These are phyloP conservation scores for Ascocoryne sarcoides DNA, from an alignment of 2,329 filamentous ascomycete genomes.

Conservation along the genomic window DNA sequence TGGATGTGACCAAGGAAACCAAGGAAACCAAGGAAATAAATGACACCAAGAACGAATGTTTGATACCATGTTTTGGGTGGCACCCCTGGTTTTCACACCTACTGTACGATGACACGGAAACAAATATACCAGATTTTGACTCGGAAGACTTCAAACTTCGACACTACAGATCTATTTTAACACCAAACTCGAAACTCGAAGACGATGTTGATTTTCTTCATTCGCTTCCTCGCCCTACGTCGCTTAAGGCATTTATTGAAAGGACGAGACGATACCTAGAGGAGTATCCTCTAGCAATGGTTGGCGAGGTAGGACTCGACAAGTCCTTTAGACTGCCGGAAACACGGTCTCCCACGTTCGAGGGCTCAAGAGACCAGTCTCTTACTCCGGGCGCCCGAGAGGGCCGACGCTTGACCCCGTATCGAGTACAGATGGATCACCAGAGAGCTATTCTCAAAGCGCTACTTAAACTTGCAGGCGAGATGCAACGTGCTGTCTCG, in stretches of 20 bases:
- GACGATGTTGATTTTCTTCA: slow-evolving; percentile 35
- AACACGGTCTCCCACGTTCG: slow-evolving; percentile 37
- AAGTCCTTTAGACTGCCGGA: slow-evolving; percentile 67
- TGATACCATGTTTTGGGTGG: slow-evolving; percentile 74
- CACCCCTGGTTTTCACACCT: slow-evolving; percentile 82
- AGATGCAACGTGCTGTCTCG: slow-evolving; percentile 65
- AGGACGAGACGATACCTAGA: slow-evolving; percentile 48
- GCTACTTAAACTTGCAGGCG: slow-evolving; percentile 64
- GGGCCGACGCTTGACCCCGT: slow-evolving; percentile 56
- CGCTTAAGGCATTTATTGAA: slow-evolving; percentile 49
- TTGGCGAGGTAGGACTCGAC: slow-evolving; percentile 74
- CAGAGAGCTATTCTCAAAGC: slow-evolving; percentile 57
- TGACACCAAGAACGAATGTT: slow-evolving; percentile 29
- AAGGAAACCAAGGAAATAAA: slow-evolving; percentile 21
- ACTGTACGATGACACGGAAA: slow-evolving; percentile 52
- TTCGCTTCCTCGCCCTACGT: slow-evolving; percentile 49
- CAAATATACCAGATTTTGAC: slow-evolving; percentile 6
- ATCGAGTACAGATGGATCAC: slow-evolving; percentile 59
- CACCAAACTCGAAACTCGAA: slow-evolving; percentile 38
- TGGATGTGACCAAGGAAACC: slow-evolving; percentile 22
- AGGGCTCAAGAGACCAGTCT: slow-evolving; percentile 34
- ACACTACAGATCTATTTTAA: slow-evolving; percentile 62
- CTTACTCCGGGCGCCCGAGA: slow-evolving; percentile 64
- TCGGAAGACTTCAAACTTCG: slow-evolving; percentile 33
- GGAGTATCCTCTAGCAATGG: slow-evolving; percentile 52